A percentile compares a stretch with the other conserved stretches of the same genome.
phyloP scores from a whole-genome alignment of 1,139 yeast genomes.

The Sugiyamaella castrensis region DNA sequence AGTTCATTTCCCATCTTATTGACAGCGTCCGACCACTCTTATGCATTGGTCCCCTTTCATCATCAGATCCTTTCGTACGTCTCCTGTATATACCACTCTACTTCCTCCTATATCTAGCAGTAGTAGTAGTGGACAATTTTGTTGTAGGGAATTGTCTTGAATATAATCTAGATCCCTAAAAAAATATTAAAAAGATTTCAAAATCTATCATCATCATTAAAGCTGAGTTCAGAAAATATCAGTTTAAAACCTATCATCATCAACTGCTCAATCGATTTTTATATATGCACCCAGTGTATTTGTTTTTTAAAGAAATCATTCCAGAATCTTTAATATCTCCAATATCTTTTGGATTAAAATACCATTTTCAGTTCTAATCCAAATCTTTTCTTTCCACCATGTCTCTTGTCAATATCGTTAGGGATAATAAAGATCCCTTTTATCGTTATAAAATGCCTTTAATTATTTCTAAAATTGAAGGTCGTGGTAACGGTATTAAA shows the following conservation, averaged over 20 bases:
- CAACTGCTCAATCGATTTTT: background rate
- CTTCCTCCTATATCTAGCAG: slow-evolving; percentile 6
- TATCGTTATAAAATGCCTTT: slow-evolving; percentile 99
- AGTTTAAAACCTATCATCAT: background rate
- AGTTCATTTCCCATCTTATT: background rate
- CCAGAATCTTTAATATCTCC: background rate
- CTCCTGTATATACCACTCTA: slow-evolving; percentile 11
- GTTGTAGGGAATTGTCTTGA: no score
- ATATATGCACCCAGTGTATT: no score
- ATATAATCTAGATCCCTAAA: slow-evolving; percentile 4
- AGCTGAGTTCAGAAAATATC: background rate
- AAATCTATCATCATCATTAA: background rate
- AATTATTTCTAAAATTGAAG: slow-evolving; percentile 94
- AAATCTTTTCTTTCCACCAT: slow-evolving; percentile 37
- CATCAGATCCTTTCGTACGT: slow-evolving; percentile 15
- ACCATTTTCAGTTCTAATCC: background rate
- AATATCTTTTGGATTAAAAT: background rate
- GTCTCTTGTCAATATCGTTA: slow-evolving; percentile 91
- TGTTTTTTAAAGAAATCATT: no score
- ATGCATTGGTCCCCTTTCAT: slow-evolving; percentile 25
- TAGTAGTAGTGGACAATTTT: slow-evolving; percentile 6
- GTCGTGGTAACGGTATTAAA: slow-evolving; percentile 98
- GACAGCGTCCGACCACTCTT: slow-evolving; percentile 20
- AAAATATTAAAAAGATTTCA: background rate
- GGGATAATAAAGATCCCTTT: slow-evolving; percentile 97